Evolutionary conservation across 139 green algal species (phyloP).

Genomic region (Micractinium conductrix): DNA sequence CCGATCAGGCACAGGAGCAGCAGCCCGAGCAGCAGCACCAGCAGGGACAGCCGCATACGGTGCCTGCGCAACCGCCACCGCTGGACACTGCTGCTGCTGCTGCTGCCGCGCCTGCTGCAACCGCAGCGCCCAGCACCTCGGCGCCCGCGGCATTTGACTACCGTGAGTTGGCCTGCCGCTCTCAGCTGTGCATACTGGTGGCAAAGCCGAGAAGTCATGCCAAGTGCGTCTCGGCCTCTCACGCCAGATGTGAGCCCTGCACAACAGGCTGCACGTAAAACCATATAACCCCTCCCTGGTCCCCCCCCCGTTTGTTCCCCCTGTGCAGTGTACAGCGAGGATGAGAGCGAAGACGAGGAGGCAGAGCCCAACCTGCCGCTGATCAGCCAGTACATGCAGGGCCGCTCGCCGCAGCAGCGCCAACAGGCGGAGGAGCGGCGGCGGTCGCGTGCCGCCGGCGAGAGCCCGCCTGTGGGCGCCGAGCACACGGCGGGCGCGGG

Average conservation of each 20-base stretch:
- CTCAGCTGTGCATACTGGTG: background rate
- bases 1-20: no score
- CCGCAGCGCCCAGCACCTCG: background rate
- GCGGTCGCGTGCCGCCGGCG: background rate
- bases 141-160: background rate
- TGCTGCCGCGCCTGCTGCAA: background rate
- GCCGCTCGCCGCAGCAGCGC: conserved; percentile 15
- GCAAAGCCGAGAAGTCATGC: no score
- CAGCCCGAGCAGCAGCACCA: background rate
- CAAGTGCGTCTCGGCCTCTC: no score
- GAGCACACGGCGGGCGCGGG: background rate
- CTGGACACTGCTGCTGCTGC: background rate
- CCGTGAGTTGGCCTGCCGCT: background rate
- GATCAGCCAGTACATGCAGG: conserved; percentile 30
- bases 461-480: background rate
- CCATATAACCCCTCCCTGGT: no score
- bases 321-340: conserved; percentile 24
- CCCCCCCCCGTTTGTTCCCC: background rate
- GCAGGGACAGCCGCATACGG: background rate
- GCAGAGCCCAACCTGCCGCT: conserved; percentile 37
- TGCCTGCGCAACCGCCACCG: no score
- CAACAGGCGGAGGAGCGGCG: no score
- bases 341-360: conserved; percentile 37
- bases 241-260: no score
- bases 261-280: no score